Evolutionary conservation across 2,329 filamentous ascomycete species (phyloP), one percentile per base, ranked within the genome.

Genomic region (Talaromyces sp.): DNA sequence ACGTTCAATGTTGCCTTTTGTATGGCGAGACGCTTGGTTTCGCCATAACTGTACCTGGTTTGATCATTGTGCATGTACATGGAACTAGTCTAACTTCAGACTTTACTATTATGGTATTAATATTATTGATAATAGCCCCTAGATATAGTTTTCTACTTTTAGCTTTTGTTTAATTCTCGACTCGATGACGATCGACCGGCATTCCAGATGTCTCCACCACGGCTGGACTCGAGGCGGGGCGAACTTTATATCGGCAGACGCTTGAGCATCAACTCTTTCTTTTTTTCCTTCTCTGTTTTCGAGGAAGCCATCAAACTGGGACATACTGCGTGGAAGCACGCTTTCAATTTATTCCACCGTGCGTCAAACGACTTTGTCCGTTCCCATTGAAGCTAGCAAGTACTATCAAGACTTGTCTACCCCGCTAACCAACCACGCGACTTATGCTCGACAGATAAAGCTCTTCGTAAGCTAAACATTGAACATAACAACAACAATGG

Each of bases 401-500:
- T n/a, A 8, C 35, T 38, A 38, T 38, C 35, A n/a, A 38, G 35
- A 38, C 14, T 50, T 50, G 19, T 14, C 24, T 13, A 50, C 24
- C 43, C 9, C 43, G 43, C 43, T 26, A 50, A 50, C 43, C 10
- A 50, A 50, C 43, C 19, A 50, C 19, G 43, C 19, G 43, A 50
- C 14, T 8, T 38, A 6, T 38, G 35, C 35, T 38, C 35, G 35
- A 38, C 14, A 38, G 35, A 38, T 38, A 38, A 38, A n/a, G 14
- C 17, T 38, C 6, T 35, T 35, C 32, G 6, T 6, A 38, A 35
- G 32, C 14, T 35, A 9, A 14, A 35, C 32, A 14, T 6, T 35
- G 17, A 38, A 38, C 14, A 10, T 17, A n/a, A 4, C 35, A 3
- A 38, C 35, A 38, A 38, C 6, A 43, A 65, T 65, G 52, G 63